These are phyloP conservation scores for Steccherinum ochraceum DNA, from an alignment of 768 basidiomycete genomes.

Conservation along the genomic window DNA sequence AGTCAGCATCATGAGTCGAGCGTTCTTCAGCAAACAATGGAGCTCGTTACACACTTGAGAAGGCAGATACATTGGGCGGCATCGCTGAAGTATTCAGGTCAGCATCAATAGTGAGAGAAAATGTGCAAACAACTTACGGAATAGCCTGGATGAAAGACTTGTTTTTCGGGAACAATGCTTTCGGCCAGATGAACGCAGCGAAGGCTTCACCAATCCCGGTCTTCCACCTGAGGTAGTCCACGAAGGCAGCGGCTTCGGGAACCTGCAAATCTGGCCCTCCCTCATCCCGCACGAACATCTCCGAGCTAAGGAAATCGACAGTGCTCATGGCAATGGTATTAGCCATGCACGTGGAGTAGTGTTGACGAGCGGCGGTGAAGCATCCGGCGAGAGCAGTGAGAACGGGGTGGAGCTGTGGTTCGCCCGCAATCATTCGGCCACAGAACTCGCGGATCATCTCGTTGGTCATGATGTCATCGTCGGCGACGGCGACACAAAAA, in stretches of 20 bases:
- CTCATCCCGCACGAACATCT: conserved; percentile 27
- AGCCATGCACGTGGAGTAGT: no score
- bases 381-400: conserved; percentile 22
- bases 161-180: background rate
- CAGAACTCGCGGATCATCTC: background rate
- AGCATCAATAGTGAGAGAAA: background rate
- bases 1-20: background rate
- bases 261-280: no score
- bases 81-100: conserved; percentile 6
- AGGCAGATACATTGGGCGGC: conserved; percentile 15
- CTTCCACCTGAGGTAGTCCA: background rate
- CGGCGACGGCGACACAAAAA: background rate
- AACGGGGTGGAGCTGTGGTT: conserved; percentile 8
- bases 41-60: conserved; percentile 27
- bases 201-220: background rate
- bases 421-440: background rate
- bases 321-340: conserved; percentile 30
- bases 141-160: background rate
- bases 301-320: conserved; percentile 28
- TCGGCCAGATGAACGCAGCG: background rate
- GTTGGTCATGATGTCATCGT: background rate
- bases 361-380: conserved; percentile 21
- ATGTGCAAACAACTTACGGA: conserved; percentile 1
- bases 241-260: no score
- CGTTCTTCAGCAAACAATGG: background rate